phyloP scores from a whole-genome alignment of 2,329 filamentous ascomycete species.

The Penicillium digitatum region DNA sequence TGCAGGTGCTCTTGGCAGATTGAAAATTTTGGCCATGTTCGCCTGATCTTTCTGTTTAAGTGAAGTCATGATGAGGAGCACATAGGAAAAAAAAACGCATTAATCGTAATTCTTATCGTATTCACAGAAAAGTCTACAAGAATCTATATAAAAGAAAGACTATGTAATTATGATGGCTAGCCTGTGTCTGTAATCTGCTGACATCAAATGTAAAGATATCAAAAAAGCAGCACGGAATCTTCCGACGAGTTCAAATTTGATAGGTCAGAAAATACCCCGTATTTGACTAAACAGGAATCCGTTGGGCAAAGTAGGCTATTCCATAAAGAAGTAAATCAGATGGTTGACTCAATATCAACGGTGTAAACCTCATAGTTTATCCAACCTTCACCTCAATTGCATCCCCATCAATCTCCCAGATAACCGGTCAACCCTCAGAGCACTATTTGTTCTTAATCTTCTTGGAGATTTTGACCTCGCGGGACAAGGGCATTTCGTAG shows the following conservation, averaged over 20 bases:
- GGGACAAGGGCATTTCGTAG: slow-evolving; percentile 95
- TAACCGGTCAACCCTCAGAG: background rate
- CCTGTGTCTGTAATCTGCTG: background rate
- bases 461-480: slow-evolving; percentile 97
- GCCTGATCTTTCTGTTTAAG: background rate
- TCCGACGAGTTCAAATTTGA: background rate
- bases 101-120: background rate
- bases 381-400: background rate
- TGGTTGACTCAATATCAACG: background rate
- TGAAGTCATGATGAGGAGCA: background rate
- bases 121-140: background rate
- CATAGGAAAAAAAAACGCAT: background rate
- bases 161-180: background rate
- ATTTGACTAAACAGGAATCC: background rate
- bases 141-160: background rate
- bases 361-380: background rate
- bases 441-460: slow-evolving; percentile 98
- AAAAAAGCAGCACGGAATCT: background rate
- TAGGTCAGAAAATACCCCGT: background rate
- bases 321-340: background rate
- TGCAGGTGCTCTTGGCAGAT: background rate
- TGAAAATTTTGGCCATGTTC: background rate
- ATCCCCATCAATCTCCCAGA: background rate
- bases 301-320: background rate
- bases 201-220: background rate